Base-by-base conservation (phyloP, 805 yeast species). In the Ogataea haglerorum region DNA sequence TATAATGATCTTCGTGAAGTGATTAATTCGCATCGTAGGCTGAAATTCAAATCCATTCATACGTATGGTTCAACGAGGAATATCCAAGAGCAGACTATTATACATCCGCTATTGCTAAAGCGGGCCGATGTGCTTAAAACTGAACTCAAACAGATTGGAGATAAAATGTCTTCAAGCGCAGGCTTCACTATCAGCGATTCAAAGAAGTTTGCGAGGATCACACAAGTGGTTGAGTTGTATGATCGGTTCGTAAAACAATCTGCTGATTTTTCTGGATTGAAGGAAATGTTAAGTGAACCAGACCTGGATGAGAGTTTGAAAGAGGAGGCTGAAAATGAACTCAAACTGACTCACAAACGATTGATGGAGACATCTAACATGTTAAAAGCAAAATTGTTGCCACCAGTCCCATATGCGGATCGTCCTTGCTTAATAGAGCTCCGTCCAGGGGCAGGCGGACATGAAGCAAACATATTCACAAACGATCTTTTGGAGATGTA, bases 401-500 rank as follows among this genome's bases (percentile, higher is more conserved):
- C 97, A 2, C 78, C 85, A 3, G 82, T 84, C 49, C 81, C 79
- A 32, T 85, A 84, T 59, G 75, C 82, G 3, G 93, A 85, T 33
- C 78, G 76, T 46, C 79, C 93, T 0, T 82, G 95, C 34, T 67
- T 93, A 2, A 49, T 93, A 14, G 99, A 93, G 60, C 64, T 93
- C 10, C 72, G 97, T 42, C 97, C 98, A 0, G 99, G 99, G 6
- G 88, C 91, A 2, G 99, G 99, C 12, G 99, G 99, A 3, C 76
- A 81, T 5, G 99, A 93, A 57, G 96, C 99, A 0, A 80, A 82
- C 58, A 74, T 93, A 10, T 93, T 93, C 61, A 78, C 98, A 0
- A 75, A 74, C 28, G 93, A 93, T 56, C 64, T 93, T 42, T 62
- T 88, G 45, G 72, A 74, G 43, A 88, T 93, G 98, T 93, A 93